Percentiles rank a stretch among this genome's conserved stretches.
These are phyloP conservation scores for Aspergillus heteromorphus DNA, from an alignment of 495 filamentous ascomycete genomes.

Conservation along the genomic window DNA sequence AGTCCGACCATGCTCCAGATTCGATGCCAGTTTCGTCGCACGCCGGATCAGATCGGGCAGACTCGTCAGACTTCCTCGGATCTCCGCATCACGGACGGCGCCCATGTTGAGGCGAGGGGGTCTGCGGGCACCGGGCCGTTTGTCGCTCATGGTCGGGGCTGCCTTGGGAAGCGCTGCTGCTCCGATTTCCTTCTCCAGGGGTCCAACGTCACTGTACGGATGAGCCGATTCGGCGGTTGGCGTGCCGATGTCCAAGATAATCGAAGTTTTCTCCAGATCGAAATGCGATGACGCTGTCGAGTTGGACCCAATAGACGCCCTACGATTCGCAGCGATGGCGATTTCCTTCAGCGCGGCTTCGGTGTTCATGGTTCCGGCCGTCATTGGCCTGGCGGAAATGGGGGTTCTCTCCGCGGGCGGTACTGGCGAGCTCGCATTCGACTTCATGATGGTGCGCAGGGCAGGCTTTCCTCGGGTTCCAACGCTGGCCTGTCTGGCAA, in stretches of 20 bases:
- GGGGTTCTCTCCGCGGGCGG: slow-evolving; percentile 9
- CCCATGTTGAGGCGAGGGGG: slow-evolving; percentile 75
- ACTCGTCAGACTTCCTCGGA: slow-evolving; percentile 83
- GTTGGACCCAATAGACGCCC: slow-evolving; percentile 23
- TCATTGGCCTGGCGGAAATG: slow-evolving; percentile 16
- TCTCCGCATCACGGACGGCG: slow-evolving; percentile 70
- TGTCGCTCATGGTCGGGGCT: slow-evolving; percentile 40
- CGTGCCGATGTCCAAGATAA: slow-evolving; percentile 18
- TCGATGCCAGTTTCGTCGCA: slow-evolving; percentile 80
- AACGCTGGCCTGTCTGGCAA: slow-evolving; percentile 75
- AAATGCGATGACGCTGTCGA: slow-evolving; percentile 27
- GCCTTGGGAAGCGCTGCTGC: slow-evolving; percentile 25
- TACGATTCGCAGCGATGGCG: slow-evolving; percentile 18
- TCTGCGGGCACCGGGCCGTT: slow-evolving; percentile 43
- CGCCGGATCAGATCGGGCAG: slow-evolving; percentile 84
- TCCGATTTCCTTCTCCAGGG: slow-evolving; percentile 28
- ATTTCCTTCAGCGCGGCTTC: slow-evolving; percentile 16
- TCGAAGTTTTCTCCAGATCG: slow-evolving; percentile 34
- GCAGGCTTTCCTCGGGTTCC: slow-evolving; percentile 70
- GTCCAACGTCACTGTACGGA: slow-evolving; percentile 4
- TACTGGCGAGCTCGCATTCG: slow-evolving; percentile 21
- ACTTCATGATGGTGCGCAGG: slow-evolving; percentile 57
- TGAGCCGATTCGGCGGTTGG: slow-evolving; percentile 1
- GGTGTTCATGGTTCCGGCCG: slow-evolving; percentile 4
- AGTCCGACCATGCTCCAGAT: slow-evolving; percentile 82